Base-by-base conservation (phyloP, 1,284 basidiomycete species). In the Jaminaea rosea region DNA sequence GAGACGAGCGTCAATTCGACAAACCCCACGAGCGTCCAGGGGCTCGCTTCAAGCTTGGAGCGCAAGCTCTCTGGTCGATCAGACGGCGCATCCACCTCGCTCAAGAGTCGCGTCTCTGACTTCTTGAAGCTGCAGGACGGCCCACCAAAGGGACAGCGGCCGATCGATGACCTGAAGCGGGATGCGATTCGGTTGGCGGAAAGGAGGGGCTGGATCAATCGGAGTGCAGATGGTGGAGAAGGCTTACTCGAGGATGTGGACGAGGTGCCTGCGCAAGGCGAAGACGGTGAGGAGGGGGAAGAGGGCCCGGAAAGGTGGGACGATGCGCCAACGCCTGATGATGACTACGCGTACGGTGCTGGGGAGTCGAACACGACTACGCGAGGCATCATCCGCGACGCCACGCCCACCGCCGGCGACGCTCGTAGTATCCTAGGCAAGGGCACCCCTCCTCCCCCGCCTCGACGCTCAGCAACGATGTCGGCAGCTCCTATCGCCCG, bases 181-280 rank as follows among this genome's bases (percentile, higher is more conserved):
- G 66, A 68, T 44, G 47, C 65, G 8, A 52, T 47, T 19, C 46
- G 44, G 13, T 44, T 68, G 23, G 61, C 63, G 15, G 56, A 65
- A 36, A 56, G 62, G 49, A 59, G 65, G 44, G 59, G 59, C 29
- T 68, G 65, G 65, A 42, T 32, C 39, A 47, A 42, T 23, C 13
- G 39, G 19, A n/a, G 39, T 17, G 39, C 19, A 11, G 29, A 31
- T 15, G 39, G 24, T 11, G 39, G 24, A 24, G 23, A 11, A 13
- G 6, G 19, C 19, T 23, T 42, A 11, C 13, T n/a, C 2, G 39
- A 42, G 17, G 39, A 42, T 11, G 11, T 11, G 6, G 39, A 42
- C 19, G 39, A 42, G 15, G 39, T 21, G 3, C 11, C 17, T 21
- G 39, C 11, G 4, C 15, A 24, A 21, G 39, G 19, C 4, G 39